Conservation (phyloP, 176 grass and related monocot species). For the Puya raimondii region DNA sequence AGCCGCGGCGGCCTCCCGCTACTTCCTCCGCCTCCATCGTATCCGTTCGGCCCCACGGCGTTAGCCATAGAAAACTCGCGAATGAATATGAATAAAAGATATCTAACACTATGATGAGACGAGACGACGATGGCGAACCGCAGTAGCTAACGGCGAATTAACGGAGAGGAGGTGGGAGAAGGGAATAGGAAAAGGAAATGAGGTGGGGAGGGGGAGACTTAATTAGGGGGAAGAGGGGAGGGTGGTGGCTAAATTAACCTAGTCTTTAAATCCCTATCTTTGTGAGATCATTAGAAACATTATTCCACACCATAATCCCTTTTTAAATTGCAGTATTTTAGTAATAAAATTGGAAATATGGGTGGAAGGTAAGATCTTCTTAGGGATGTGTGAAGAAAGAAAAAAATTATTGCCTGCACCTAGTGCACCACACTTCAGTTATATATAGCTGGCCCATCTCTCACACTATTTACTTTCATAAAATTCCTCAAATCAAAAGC, state of each 20-base stretch:
- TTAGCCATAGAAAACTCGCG: constrained; percentile 43
- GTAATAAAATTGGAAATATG: neutral
- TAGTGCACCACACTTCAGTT: too few relatives aligned
- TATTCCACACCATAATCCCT: constrained; percentile 22
- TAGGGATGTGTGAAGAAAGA: too few relatives aligned
- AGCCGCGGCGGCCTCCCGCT: constrained; percentile 53
- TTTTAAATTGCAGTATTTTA: neutral
- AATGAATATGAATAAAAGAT: neutral
- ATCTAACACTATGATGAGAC: too few relatives aligned
- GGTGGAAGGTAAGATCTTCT: constrained; percentile 1
- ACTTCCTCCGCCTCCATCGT: constrained; percentile 15
- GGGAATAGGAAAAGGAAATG: neutral
- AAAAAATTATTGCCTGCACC: too few relatives aligned
- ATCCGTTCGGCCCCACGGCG: constrained; percentile 38
- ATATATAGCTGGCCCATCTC: too few relatives aligned
- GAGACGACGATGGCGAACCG: constrained; percentile 1
- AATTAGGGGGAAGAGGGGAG: neutral
- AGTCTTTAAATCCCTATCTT: constrained; percentile 16
- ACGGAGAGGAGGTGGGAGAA: constrained; percentile 7
- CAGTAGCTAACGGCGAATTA: constrained; percentile 4
- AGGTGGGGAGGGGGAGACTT: neutral
- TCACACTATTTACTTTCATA: too few relatives aligned
- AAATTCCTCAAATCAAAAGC: too few relatives aligned
- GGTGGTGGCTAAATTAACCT: constrained; percentile 18
- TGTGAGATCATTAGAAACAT: constrained; percentile 15